Percentiles rank a stretch among this genome's conserved stretches.
phyloP scores from a whole-genome alignment of 1,284 basidiomycete genomes.

The Thecaphora thlaspeos region DNA sequence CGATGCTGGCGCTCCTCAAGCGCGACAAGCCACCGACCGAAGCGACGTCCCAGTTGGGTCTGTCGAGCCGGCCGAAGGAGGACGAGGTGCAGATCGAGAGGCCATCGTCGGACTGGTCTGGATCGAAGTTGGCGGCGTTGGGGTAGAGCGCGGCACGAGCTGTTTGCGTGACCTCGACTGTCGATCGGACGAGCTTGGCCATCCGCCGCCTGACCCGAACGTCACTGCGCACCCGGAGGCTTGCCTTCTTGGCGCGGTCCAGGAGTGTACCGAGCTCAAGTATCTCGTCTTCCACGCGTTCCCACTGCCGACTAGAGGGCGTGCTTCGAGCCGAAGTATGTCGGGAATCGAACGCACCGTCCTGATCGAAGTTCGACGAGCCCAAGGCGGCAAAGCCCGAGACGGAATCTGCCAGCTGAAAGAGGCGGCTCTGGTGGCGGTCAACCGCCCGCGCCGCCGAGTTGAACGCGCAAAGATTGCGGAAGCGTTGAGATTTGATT shows the following conservation, averaged over 20 bases:
- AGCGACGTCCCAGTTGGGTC: not conserved
- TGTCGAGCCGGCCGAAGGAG: not conserved
- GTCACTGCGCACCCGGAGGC: not conserved
- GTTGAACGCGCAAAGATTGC: not conserved
- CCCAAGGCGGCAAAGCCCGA: not conserved
- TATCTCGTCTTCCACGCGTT: not conserved
- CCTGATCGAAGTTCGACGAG: not conserved
- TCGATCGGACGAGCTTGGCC: not conserved
- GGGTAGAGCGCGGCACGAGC: not conserved
- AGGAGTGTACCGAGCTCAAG: not conserved
- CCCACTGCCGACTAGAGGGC: not conserved
- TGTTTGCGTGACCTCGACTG: not conserved
- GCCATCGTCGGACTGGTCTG: not conserved
- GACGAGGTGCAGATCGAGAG: not conserved
- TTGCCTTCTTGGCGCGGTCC: not conserved
- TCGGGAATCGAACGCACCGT: not conserved
- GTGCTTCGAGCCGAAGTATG: too few relatives aligned
- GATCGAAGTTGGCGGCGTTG: not conserved
- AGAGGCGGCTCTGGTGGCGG: not conserved
- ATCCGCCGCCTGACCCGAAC: not conserved
- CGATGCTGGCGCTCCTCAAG: not conserved
- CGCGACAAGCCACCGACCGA: not conserved
- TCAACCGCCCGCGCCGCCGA: not conserved
- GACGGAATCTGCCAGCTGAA: not conserved
- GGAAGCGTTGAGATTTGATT: not conserved